Evolutionary conservation across 495 filamentous ascomycete species (phyloP), one percentile per base, ranked within the genome.

Genomic region (Aspergillus leporis): DNA sequence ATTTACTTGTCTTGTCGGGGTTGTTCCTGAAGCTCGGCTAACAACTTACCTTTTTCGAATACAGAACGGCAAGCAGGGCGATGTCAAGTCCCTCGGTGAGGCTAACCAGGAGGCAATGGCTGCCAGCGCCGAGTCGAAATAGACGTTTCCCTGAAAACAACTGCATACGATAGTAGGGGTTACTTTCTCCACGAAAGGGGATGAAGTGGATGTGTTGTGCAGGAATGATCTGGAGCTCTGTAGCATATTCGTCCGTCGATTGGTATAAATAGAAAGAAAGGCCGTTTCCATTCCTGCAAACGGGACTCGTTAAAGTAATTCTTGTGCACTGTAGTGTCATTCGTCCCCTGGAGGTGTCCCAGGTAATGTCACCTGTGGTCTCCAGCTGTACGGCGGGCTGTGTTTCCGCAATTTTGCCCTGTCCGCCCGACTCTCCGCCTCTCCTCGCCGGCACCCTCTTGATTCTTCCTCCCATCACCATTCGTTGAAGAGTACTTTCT

Each of bases 51-150:
- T 58, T 52, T 49, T n/a, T n/a, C n/a, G 63, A 56, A 57, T 60
- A 76, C 71, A 98, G 94, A 89, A 90, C 80, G 95, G 94, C 81
- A 98, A 97, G 85, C 92, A 96, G 81, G 89, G 92, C 76, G 93
- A 97, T 23, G 73, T 81, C 70, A 89, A 88, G 80, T 85, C 78
- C 68, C 74, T 97, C 55, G 87, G 83, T 59, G 76, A 85, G 31
- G 91, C 86, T 73, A 93, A 94, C 73, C 80, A 82, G 59, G 80
- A 78, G 49, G 80, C 86, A 19, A 75, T 84, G 65, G 83, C 78
- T 53, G 79, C 69, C 58, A 63, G 75, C 50, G 64, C 71, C 43
- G 74, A 74, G 57, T 70, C 72, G 65, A 80, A 80, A 77, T 78
- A 78, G 61, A 72, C 61, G 53, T 47, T 31, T 45, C 31, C 21